Evolutionary conservation across 208 protist genomes (phyloP).

Genomic region (Herpetomonas muscarum): DNA sequence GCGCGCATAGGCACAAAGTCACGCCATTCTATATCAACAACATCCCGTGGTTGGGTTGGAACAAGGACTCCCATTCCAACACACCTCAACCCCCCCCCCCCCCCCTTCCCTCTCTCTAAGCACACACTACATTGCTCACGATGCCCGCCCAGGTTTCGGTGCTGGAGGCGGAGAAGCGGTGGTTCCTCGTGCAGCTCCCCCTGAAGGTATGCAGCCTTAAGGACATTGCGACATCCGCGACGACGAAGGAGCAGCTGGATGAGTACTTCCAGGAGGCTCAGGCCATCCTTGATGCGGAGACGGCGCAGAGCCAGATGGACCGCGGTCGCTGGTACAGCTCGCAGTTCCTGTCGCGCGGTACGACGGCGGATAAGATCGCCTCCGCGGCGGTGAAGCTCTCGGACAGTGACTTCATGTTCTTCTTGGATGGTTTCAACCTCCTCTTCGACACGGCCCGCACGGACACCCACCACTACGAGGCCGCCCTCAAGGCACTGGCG

Average conservation of each 20-base stretch:
- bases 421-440: constrained; percentile 84
- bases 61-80: no score
- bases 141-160: constrained; percentile 15
- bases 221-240: constrained; percentile 73
- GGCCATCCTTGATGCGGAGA: constrained; percentile 60
- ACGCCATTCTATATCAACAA: no score
- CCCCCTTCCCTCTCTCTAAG: no score
- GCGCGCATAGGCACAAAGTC: no score
- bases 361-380: constrained; percentile 83
- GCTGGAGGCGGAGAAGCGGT: constrained; percentile 75
- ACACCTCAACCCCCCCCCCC: no score
- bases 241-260: constrained; percentile 82
- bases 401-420: constrained; percentile 92
- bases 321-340: constrained; percentile 82
- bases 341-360: constrained; percentile 86
- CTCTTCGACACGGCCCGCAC: constrained; percentile 87
- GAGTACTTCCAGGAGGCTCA: constrained; percentile 79
- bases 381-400: constrained; percentile 84
- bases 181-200: constrained; percentile 72
- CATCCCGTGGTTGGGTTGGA: no score
- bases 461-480: constrained; percentile 90
- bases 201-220: constrained; percentile 79
- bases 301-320: constrained; percentile 51
- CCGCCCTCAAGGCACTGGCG: constrained; percentile 81
- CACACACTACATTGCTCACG: not conserved